Evolutionary conservation across 192 early-diverging fungal genomes (phyloP), one percentile per base, ranked within the genome.

Genomic region (Funneliformis geosporum): DNA sequence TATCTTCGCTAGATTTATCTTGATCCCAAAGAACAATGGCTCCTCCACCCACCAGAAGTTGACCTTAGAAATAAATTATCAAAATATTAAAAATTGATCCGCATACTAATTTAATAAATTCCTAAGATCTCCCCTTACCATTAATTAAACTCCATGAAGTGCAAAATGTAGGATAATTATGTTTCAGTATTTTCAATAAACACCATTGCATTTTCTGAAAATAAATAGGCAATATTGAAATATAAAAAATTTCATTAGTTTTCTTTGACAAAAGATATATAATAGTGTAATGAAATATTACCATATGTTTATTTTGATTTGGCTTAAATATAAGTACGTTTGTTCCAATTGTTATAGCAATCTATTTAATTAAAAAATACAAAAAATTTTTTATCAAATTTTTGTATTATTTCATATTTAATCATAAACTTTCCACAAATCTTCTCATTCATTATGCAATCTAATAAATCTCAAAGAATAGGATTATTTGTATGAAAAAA

Each of bases 31-130:
- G 64, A 7, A 55, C 82, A 12, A 87, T 59, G 50, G 81, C 28
- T 8, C 76, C 66, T 16, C 86, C 82, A 25, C 86, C 86, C 5
- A 84, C 84, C 62, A 83, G 73, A 10, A 87, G 73, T 43, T 75
- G 47, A 12, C 81, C 86, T 87, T 61, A 33, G 38, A 64, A 50
- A 76, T 28, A 14, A 60, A 44, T 55, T 8, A 39, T 42, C 8
- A 23, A n/a, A 69, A 43, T 21, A 21, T 33, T 9, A 21, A 40
- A 40, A 42, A 69, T 10, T 21, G 21, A 21, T n/a, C 21, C 16
- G 42, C 4, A 18, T 40, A 68, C 18, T 39, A 68, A 21, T 68
- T 69, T 42, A 23, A 40, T n/a, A n/a, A n/a, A n/a, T n/a, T n/a
- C n/a, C n/a, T n/a, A n/a, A n/a, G 0, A 38, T 40, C 40, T 43